Evolutionary conservation across 2,329 filamentous ascomycete genomes (phyloP), one percentile per base, ranked within the genome.

Genomic region (Diaporthe capsici): DNA sequence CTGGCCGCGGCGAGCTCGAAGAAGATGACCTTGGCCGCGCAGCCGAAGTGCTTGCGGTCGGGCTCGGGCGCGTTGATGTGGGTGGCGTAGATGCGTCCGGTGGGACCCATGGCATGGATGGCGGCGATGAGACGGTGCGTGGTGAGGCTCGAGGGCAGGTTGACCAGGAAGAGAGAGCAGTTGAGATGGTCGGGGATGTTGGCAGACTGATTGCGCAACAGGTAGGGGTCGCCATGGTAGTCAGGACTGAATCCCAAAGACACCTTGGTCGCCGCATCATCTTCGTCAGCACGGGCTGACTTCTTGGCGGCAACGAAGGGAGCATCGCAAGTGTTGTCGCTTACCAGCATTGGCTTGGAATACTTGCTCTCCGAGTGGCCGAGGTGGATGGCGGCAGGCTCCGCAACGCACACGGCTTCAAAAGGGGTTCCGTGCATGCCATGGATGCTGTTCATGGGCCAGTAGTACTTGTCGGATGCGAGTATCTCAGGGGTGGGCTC

Each of bases 121-220:
- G 82, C 77, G 1, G 78, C 75, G 1, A 91, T 85, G 1, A 91
- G 86, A 77, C 86, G 83, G 37, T 80, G 77, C 55, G 86, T 83
- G 2, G 82, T 85, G 57, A 88, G 80, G 71, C 83, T 77, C 0
- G 86, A 82, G 0, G 89, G 87, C 0, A 91, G 84, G 68, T 88
- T 87, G 2, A 86, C 88, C 37, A 91, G 77, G 86, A 88, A 91
- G 1, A 91, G 82, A 0, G 88, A 85, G 44, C 88, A 89, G 80
- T 90, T 91, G 44, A 85, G 73, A 4, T 80, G 76, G 44, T 85
- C 80, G 0, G 84, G 81, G 47, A 88, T 85, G 47, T 82, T 65
- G 6, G 85, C 86, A 2, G 84, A 85, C 58, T 81, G 82, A 80
- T 88, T 88, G 13, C 81, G 81, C 3, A 55, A 22, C 0, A 85